Percentiles rank a stretch among this genome's conserved stretches.
Evolutionary conservation across 164 flowering plant species (phyloP).

Genomic region (Vitis amurensis): DNA sequence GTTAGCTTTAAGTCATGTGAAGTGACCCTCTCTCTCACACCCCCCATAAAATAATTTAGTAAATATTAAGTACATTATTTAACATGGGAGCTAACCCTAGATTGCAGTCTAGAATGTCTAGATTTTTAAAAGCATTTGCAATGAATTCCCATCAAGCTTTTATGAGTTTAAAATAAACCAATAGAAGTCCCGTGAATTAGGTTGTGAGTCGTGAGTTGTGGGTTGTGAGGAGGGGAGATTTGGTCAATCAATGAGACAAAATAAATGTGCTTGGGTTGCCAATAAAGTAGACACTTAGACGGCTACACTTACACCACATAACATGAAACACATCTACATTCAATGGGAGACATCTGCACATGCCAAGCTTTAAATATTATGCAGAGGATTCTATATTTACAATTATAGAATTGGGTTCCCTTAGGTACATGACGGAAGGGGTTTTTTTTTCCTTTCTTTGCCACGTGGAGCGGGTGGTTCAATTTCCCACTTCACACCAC

Average conservation of each 20-base stretch:
- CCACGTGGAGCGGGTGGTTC: too few relatives aligned
- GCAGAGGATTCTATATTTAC: not conserved
- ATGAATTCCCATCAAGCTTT: constrained; percentile 13
- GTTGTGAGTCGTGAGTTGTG: not conserved
- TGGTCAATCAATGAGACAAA: constrained; percentile 51
- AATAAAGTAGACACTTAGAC: constrained; percentile 36
- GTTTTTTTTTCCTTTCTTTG: too few relatives aligned
- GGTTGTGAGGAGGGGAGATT: constrained; percentile 9
- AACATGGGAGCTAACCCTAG: constrained; percentile 37
- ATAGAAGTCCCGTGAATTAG: constrained; percentile 33
- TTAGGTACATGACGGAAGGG: too few relatives aligned
- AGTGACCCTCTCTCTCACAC: constrained; percentile 24
- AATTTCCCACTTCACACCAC: too few relatives aligned
- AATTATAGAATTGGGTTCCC: not conserved
- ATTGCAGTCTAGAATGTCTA: constrained; percentile 44
- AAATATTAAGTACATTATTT: constrained; percentile 3
- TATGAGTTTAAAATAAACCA: constrained; percentile 5
- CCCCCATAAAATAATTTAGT: not conserved
- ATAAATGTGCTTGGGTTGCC: constrained; percentile 29
- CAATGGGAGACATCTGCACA: constrained; percentile 42
- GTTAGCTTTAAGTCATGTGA: constrained; percentile 82
- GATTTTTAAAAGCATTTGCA: constrained; percentile 5
- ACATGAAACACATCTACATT: constrained; percentile 27
- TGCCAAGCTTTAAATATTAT: constrained; percentile 25
- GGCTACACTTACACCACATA: constrained; percentile 37